Percentiles rank a stretch among this genome's conserved stretches.
Evolutionary conservation across 495 filamentous ascomycete genomes (phyloP).

Genomic region (Aspergillus egyptiacus): DNA sequence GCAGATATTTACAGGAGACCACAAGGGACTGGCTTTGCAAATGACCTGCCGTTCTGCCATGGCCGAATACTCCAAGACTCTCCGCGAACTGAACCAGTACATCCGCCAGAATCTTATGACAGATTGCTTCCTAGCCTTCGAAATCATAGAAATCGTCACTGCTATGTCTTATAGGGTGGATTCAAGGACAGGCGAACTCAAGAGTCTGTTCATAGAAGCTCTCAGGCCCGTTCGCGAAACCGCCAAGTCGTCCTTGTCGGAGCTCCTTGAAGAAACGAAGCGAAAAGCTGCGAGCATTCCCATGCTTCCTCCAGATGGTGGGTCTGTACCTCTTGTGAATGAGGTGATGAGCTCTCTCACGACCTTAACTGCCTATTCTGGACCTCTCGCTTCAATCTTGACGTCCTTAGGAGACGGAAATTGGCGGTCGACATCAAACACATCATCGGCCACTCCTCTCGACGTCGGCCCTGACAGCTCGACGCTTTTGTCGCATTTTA

Average conservation of each 20-base stretch:
- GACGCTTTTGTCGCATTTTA: conserved; percentile 84
- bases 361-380: conserved; percentile 79
- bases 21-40: conserved; percentile 72
- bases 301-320: conserved; percentile 72
- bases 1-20: conserved; percentile 73
- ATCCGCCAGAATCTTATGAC: conserved; percentile 81
- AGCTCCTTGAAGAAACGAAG: conserved; percentile 82
- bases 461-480: conserved; percentile 87
- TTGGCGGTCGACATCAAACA: conserved; percentile 58
- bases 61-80: conserved; percentile 73
- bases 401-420: conserved; percentile 89
- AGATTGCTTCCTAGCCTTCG: conserved; percentile 93
- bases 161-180: conserved; percentile 74
- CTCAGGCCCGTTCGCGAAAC: conserved; percentile 87
- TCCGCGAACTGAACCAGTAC: conserved; percentile 83
- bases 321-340: conserved; percentile 66
- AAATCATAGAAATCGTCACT: conserved; percentile 89
- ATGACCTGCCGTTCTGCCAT: conserved; percentile 71
- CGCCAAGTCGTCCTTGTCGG: conserved; percentile 75
- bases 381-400: conserved; percentile 83
- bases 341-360: conserved; percentile 85
- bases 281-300: conserved; percentile 55
- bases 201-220: conserved; percentile 73
- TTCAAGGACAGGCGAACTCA: conserved; percentile 75
- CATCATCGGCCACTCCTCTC: conserved; percentile 62